These are phyloP conservation scores for Chrysoporthe austroafricana DNA, from an alignment of 2,329 filamentous ascomycete species.

Conservation along the genomic window DNA sequence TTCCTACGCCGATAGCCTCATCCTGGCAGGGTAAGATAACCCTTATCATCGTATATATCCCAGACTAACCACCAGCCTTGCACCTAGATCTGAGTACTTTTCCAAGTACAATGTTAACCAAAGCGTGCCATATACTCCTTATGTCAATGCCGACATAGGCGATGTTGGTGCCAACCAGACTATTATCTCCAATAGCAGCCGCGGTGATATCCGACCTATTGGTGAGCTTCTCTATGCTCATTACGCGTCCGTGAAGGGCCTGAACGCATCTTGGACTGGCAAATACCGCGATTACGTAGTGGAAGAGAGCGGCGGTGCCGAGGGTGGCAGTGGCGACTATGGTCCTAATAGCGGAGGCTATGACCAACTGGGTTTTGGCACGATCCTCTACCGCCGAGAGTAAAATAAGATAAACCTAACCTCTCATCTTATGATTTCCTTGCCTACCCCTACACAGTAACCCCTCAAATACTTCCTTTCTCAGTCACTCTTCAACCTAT, in stretches of 20 bases:
- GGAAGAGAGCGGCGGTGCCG: neutral
- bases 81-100: neutral
- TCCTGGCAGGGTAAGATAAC: constrained; percentile 25
- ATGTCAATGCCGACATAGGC: neutral
- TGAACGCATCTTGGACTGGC: neutral
- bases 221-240: neutral
- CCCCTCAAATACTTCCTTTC: no score
- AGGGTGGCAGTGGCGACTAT: neutral
- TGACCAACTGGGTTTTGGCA: neutral
- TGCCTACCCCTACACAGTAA: no score
- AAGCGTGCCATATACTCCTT: neutral
- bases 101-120: neutral
- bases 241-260: neutral
- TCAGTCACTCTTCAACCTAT: no score
- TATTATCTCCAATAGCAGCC: neutral
- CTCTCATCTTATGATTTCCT: no score
- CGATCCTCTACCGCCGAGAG: neutral
- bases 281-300: neutral
- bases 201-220: neutral
- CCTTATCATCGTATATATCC: neutral
- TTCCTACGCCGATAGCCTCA: constrained; percentile 34
- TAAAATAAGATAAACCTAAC: neutral
- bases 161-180: neutral
- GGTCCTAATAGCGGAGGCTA: neutral
- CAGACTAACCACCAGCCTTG: neutral